Base-by-base conservation (phyloP, 306 rosid species). In the Hylodesmum podocarpum region DNA sequence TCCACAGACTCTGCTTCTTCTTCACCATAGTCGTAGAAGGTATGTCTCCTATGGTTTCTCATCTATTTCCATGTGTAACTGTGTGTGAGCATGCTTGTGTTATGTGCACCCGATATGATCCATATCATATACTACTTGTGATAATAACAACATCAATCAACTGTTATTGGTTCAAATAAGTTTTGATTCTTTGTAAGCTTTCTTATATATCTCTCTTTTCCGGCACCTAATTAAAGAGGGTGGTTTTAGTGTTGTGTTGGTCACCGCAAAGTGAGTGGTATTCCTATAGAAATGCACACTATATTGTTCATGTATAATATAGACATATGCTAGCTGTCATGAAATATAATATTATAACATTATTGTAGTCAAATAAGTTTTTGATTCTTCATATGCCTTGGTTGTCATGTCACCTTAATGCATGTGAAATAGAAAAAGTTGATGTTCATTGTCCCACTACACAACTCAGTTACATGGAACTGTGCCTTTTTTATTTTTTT, bases 171-270 rank as follows among this genome's bases (percentile, higher is more conserved):
- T 78, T 57, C 71, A 33, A 9, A 0, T 70, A 2, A 18, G 15
- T 5, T 46, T 70, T 62, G 11, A 24, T 44, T 46, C 77, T 22
- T 49, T 40, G 18, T 27, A 40, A 65, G n/a, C 4, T 66, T 40
- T 57, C 9, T 18, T 1, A 31, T 16, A 18, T 1, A 31, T 16
- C 33, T 69, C 63, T 40, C 73, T 82, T 77, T 64, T 55, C 82
- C 76, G 71, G 51, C 72, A 46, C 24, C 24, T 1, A 33, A 33
- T n/a, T n/a, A 3, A 15, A 25, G 12, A 73, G 18, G 44, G 76
- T 57, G 69, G 85, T 54, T 71, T 82, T 62, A 19, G 19, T 41
- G 37, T 9, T 66, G 19, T 41, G 37, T 9, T 66, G 6, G 19
- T 14, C 9, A 4, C 27, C 14, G 19, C 24, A 63, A 8, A 33